Percentiles rank a stretch among this genome's conserved stretches.
phyloP scores from a whole-genome alignment of 2,329 filamentous ascomycete genomes.

The Pestalotiopsis sp. region DNA sequence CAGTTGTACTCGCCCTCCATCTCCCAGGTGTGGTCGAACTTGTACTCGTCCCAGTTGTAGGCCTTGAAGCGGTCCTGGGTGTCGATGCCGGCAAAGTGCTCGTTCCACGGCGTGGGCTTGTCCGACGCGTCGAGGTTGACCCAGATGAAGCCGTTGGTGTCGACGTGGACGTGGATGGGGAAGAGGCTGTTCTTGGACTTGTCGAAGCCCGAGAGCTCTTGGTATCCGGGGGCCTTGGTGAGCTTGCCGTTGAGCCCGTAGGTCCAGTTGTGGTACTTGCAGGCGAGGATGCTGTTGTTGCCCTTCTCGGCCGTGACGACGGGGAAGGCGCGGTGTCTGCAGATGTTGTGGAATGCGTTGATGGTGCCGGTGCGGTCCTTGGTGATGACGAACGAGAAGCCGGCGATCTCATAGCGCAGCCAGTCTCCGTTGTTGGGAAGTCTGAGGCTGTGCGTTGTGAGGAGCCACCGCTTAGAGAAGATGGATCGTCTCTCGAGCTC shows the following conservation, averaged over 20 bases:
- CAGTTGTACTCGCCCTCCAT: conserved; percentile 45
- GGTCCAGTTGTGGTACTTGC: conserved; percentile 66
- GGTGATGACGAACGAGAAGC: conserved; percentile 57
- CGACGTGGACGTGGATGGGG: conserved; percentile 55
- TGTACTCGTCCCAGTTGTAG: conserved; percentile 41
- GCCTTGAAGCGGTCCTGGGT: conserved; percentile 33
- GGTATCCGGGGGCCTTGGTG: conserved; percentile 62
- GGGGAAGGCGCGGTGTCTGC: conserved; percentile 62
- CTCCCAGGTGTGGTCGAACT: conserved; percentile 44
- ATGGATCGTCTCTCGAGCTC: conserved; percentile 44
- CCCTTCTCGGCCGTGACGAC: conserved; percentile 55
- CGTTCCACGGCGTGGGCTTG: conserved; percentile 39
- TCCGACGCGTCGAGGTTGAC: conserved; percentile 46
- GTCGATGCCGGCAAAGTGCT: conserved; percentile 38
- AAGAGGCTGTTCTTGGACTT: conserved; percentile 58
- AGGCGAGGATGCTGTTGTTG: conserved; percentile 54
- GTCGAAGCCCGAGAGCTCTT: conserved; percentile 58
- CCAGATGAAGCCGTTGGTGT: conserved; percentile 59
- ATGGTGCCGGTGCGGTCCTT: conserved; percentile 45
- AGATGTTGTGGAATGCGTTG: conserved; percentile 67
- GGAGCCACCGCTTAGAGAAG: conserved; percentile 34
- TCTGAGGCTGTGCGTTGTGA: conserved; percentile 2
- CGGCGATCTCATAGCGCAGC: conserved; percentile 56
- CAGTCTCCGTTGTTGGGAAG: conserved; percentile 42
- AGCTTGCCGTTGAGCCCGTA: conserved; percentile 60